Evolutionary conservation across 129 eudicot genomes (phyloP).

Genomic region (Escallonia herrerae): DNA sequence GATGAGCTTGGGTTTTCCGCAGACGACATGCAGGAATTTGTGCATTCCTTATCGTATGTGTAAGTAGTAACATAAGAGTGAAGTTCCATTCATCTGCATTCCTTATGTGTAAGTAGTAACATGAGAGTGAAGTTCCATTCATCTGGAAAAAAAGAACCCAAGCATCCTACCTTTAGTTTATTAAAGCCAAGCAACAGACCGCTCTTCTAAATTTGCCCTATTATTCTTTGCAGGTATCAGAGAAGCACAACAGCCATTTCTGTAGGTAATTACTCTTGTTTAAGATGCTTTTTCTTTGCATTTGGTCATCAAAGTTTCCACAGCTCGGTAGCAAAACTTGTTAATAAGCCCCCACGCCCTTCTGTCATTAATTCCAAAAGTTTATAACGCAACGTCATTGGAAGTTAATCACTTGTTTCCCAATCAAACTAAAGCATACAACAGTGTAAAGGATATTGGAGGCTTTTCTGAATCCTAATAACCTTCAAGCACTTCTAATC

Average conservation of each 20-base stretch:
- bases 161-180: background rate
- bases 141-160: too few species aligned
- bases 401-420: too few species aligned
- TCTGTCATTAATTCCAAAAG: too few species aligned
- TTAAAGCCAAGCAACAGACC: background rate
- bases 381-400: too few species aligned
- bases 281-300: too few species aligned
- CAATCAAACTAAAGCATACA: too few species aligned
- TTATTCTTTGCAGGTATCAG: slow-evolving; percentile 34
- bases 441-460: too few species aligned
- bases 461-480: too few species aligned
- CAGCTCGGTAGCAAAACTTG: too few species aligned
- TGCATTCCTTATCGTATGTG: slow-evolving; percentile 42
- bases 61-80: slow-evolving; percentile 9
- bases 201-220: background rate
- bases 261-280: slow-evolving; percentile 23
- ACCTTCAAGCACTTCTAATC: too few species aligned
- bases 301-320: too few species aligned
- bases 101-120: slow-evolving; percentile 48
- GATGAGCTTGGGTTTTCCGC: slow-evolving; percentile 43
- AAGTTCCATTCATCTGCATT: background rate
- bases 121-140: background rate
- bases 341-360: too few species aligned
- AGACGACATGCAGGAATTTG: slow-evolving; percentile 45
- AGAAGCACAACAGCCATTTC: slow-evolving; percentile 58